Evolutionary conservation across 768 basidiomycete genomes (phyloP).

Genomic region (Cytidiella melzeri): DNA sequence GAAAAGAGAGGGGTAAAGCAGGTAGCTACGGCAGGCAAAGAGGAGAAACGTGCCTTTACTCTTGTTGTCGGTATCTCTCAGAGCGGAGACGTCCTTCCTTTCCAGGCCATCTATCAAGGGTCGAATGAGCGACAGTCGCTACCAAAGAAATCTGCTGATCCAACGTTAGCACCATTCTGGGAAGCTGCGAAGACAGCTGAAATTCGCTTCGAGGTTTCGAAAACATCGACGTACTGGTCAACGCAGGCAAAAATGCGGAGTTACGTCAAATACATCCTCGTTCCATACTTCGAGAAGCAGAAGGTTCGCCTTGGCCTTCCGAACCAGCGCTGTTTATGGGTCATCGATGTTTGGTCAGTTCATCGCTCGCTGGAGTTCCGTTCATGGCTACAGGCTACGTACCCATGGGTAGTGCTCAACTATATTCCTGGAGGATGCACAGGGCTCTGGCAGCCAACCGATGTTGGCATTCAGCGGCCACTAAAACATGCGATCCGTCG

Average conservation of each 20-base stretch:
- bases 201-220: constrained; percentile 19
- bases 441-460: constrained; percentile 18
- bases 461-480: constrained; percentile 27
- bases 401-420: constrained; percentile 18
- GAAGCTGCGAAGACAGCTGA: constrained; percentile 8
- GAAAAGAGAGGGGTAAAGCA: constrained; percentile 27
- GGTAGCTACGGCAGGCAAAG: constrained; percentile 27
- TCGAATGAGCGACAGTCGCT: constrained; percentile 18
- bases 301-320: constrained; percentile 17
- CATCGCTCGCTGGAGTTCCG: constrained; percentile 31
- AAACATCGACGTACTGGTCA: constrained; percentile 24
- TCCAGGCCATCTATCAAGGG: constrained; percentile 34
- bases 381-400: constrained; percentile 26
- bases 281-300: constrained; percentile 23
- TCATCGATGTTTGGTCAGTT: constrained; percentile 31
- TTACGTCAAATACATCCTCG: constrained; percentile 27
- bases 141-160: too few species aligned
- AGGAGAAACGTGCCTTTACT: constrained; percentile 39
- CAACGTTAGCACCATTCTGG: constrained; percentile 10
- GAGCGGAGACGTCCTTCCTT: constrained; percentile 28
- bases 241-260: constrained; percentile 18
- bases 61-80: constrained; percentile 27
- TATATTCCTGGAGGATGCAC: constrained; percentile 19
- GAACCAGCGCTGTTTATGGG: constrained; percentile 16
- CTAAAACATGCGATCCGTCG: constrained; percentile 30